Conservation (phyloP, 768 basidiomycete species). For the Podaxis sp. region DNA sequence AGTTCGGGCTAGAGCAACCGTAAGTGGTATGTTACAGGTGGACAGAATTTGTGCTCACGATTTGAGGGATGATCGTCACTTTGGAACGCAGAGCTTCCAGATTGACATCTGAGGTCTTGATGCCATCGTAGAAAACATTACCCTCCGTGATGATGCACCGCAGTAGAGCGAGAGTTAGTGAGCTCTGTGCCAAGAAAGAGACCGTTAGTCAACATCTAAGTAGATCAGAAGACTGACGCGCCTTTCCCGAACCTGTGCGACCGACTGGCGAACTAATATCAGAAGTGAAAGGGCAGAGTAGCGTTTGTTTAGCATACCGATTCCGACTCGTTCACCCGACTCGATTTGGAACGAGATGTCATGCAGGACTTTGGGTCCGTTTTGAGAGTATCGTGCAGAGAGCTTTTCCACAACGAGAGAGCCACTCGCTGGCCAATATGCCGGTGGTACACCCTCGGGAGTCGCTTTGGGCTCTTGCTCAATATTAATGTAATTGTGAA, state of each 20-base stretch:
- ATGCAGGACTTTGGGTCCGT: conserved; percentile 47
- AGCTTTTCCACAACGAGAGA: conserved; percentile 48
- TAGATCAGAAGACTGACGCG: conserved; percentile 1
- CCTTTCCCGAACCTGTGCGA: conserved; percentile 38
- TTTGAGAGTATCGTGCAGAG: conserved; percentile 50
- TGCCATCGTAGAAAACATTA: conserved; percentile 48
- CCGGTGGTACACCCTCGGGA: conserved; percentile 43
- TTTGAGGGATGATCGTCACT: conserved; percentile 54
- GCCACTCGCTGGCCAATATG: conserved; percentile 63
- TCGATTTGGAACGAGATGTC: conserved; percentile 44
- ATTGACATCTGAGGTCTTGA: conserved; percentile 42
- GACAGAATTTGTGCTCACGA: conserved; percentile 19
- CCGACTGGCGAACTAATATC: conserved; percentile 24
- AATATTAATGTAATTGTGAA: conserved; percentile 56
- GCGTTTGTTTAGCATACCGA: conserved; percentile 24
- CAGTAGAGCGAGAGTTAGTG: conserved; percentile 44
- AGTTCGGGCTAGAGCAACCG: conserved; percentile 23
- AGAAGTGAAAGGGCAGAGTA: not conserved
- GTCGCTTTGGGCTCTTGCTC: conserved; percentile 49
- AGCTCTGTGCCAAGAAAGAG: conserved; percentile 16
- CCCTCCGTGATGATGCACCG: conserved; percentile 51
- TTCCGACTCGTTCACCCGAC: conserved; percentile 52
- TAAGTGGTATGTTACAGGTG: not conserved
- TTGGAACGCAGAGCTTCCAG: conserved; percentile 49
- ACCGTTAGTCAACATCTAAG: not conserved